These are phyloP conservation scores for Platanthera guangdongensis DNA, from an alignment of 106 monocot genomes.

Conservation along the genomic window DNA sequence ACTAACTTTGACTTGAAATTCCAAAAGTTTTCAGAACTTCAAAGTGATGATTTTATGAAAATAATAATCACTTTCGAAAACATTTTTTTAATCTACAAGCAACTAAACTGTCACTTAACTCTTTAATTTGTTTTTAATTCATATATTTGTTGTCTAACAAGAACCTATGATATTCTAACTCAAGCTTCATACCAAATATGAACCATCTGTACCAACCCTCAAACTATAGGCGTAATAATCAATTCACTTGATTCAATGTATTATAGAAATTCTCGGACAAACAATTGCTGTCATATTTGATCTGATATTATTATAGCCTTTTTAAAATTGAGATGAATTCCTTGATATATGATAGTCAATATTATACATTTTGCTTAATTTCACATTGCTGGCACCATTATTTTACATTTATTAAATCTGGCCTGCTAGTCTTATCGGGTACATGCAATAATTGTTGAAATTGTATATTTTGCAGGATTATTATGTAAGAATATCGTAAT, in stretches of 20 bases:
- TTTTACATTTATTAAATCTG: not conserved
- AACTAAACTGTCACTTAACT: too few species aligned
- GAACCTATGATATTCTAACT: not conserved
- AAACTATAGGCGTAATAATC: not conserved
- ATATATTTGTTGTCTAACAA: not conserved
- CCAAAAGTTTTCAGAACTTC: too few species aligned
- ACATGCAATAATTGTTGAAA: not conserved
- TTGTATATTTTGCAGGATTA: not conserved
- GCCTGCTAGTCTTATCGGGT: not conserved
- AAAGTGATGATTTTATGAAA: too few species aligned
- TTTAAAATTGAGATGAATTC: not conserved
- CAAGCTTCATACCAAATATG: not conserved
- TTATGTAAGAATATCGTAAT: not conserved
- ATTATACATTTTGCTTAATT: not conserved
- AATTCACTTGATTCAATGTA: not conserved
- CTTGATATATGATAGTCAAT: not conserved
- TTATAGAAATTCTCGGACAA: too few species aligned
- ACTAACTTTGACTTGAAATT: too few species aligned
- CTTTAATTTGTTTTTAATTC: too few species aligned
- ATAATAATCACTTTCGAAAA: too few species aligned
- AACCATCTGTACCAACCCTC: not conserved
- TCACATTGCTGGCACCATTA: not conserved
- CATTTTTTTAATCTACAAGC: too few species aligned
- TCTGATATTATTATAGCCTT: not conserved
- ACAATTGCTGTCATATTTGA: too few species aligned